Evolutionary conservation across 768 basidiomycete species (phyloP).

Genomic region (Pulveroboletus sp.): DNA sequence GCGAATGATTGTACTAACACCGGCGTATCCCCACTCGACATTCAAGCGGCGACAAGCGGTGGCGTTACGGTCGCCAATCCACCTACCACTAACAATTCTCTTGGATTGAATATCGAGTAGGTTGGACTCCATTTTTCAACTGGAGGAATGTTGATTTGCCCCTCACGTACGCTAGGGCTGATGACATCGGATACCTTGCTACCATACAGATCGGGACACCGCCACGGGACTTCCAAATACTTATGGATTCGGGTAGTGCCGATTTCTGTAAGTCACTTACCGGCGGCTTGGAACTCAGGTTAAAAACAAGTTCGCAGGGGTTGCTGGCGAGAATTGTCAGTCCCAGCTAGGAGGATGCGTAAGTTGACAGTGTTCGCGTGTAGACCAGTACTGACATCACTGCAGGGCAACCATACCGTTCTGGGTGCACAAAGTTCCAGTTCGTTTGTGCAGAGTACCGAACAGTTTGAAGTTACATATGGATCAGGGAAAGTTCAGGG

Average conservation of each 20-base stretch:
- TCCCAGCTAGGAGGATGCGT: conserved; percentile 41
- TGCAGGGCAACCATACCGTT: conserved; percentile 59
- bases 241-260: conserved; percentile 70
- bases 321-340: conserved; percentile 50
- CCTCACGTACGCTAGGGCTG: conserved; percentile 28
- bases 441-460: conserved; percentile 50
- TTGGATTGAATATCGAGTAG: conserved; percentile 69
- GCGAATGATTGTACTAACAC: conserved; percentile 14
- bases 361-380: conserved; percentile 13
- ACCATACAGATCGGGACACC: conserved; percentile 66
- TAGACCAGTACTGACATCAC: conserved; percentile 18
- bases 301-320: conserved; percentile 30
- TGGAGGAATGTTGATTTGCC: neutral
- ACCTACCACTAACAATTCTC: conserved; percentile 45
- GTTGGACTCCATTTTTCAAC: conserved; percentile 16
- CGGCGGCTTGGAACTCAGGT: neutral
- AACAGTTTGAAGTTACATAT: conserved; percentile 58
- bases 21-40: conserved; percentile 35
- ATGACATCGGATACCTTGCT: conserved; percentile 56
- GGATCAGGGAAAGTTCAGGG: conserved; percentile 69
- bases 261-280: conserved; percentile 44
- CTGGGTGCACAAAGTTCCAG: conserved; percentile 59
- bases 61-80: conserved; percentile 40
- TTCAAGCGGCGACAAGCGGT: conserved; percentile 32
- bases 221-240: conserved; percentile 46